Evolutionary conservation across 176 grass and related monocot genomes (phyloP).

Genomic region (Oryza australiensis): DNA sequence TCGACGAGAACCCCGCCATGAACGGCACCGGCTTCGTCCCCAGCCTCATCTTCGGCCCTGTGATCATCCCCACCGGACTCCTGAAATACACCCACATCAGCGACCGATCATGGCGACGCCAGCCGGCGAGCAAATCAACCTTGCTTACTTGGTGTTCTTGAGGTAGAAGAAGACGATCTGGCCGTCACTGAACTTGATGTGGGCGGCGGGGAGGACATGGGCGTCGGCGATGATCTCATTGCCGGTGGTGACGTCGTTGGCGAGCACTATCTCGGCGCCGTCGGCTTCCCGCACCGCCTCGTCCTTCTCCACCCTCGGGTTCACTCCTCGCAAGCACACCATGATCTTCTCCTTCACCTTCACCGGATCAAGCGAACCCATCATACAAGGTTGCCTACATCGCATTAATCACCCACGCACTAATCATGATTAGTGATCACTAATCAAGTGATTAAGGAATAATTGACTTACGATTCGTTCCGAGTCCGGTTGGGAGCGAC

Average conservation of each 20-base stretch:
- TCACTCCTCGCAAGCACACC: constrained; percentile 66
- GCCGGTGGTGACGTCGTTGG: constrained; percentile 40
- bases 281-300: constrained; percentile 57
- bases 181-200: constrained; percentile 59
- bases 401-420: background rate
- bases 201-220: constrained; percentile 67
- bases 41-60: constrained; percentile 47
- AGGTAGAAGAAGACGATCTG: constrained; percentile 47
- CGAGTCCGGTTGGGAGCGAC: constrained; percentile 29
- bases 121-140: no score
- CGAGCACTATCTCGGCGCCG: constrained; percentile 60
- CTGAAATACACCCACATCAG: constrained; percentile 5
- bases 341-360: constrained; percentile 77
- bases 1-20: constrained; percentile 83
- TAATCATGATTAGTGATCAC: background rate
- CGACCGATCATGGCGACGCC: no score
- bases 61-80: constrained; percentile 46
- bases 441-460: background rate
- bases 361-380: constrained; percentile 53
- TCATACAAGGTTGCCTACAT: constrained; percentile 48
- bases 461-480: constrained; percentile 43
- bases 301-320: constrained; percentile 48
- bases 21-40: constrained; percentile 63
- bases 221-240: constrained; percentile 73
- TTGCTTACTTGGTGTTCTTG: constrained; percentile 52